Conservation (phyloP, 2,329 filamentous ascomycete species). For the Colletotrichum agaves region DNA sequence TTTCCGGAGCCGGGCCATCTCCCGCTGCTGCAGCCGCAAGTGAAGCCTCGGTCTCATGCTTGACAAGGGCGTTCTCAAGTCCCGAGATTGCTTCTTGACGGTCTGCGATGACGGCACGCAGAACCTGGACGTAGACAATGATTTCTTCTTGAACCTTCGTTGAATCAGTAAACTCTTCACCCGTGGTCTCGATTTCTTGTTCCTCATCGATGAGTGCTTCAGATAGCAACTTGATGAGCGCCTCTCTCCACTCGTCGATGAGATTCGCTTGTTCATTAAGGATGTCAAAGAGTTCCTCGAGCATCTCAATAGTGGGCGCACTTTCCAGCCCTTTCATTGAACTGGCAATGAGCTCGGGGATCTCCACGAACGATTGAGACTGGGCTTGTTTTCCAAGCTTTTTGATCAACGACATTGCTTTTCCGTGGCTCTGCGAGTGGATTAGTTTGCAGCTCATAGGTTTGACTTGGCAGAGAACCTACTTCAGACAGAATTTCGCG, state of each 20-base stretch:
- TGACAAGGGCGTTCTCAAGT: conserved; percentile 77
- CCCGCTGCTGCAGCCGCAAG: conserved; percentile 68
- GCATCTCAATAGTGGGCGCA: conserved; percentile 70
- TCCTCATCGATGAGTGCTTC: conserved; percentile 87
- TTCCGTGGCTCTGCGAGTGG: conserved; percentile 50
- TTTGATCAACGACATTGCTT: conserved; percentile 72
- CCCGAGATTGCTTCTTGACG: conserved; percentile 82
- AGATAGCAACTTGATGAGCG: conserved; percentile 77
- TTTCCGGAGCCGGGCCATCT: conserved; percentile 77
- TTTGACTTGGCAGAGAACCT: conserved; percentile 39
- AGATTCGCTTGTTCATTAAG: conserved; percentile 79
- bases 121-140: conserved; percentile 83
- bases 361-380: conserved; percentile 66
- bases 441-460: conserved; percentile 9
- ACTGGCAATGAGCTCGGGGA: conserved; percentile 67
- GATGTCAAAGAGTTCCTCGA: conserved; percentile 71
- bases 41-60: conserved; percentile 75
- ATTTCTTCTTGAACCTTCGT: conserved; percentile 90
- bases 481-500: conserved; percentile 78
- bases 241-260: conserved; percentile 79
- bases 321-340: conserved; percentile 77
- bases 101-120: conserved; percentile 82
- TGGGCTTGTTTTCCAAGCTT: conserved; percentile 65
- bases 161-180: conserved; percentile 90
- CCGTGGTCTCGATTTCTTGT: conserved; percentile 76